Conservation (phyloP, 805 yeast genomes). For the Peterozyma xylosa region DNA sequence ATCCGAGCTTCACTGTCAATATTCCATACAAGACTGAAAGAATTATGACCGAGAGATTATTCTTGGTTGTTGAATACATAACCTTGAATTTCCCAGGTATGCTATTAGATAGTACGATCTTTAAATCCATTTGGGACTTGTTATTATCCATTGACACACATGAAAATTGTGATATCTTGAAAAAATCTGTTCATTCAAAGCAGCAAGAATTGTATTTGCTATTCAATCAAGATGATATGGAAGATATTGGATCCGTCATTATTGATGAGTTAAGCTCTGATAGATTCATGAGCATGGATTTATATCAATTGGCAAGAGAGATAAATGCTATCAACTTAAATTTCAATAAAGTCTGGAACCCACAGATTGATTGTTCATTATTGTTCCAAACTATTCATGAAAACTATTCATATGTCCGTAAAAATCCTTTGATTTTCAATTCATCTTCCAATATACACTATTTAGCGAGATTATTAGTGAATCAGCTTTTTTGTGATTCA, state of each 20-base stretch:
- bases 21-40: slow-evolving; percentile 26
- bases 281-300: slow-evolving; percentile 46
- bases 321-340: slow-evolving; percentile 61
- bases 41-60: slow-evolving; percentile 41
- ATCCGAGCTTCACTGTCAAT: background rate
- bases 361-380: slow-evolving; percentile 70
- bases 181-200: slow-evolving; percentile 39
- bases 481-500: slow-evolving; percentile 60
- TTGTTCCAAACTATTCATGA: slow-evolving; percentile 47
- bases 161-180: slow-evolving; percentile 44
- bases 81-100: slow-evolving; percentile 60
- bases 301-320: slow-evolving; percentile 50
- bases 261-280: slow-evolving; percentile 21
- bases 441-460: slow-evolving; percentile 64
- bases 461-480: slow-evolving; percentile 59
- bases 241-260: background rate
- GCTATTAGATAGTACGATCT: slow-evolving; percentile 54
- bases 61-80: slow-evolving; percentile 47
- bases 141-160: slow-evolving; percentile 42
- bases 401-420: slow-evolving; percentile 36
- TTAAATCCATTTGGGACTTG: slow-evolving; percentile 48
- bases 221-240: slow-evolving; percentile 18
- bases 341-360: slow-evolving; percentile 69
- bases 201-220: slow-evolving; percentile 38
- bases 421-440: slow-evolving; percentile 75